Evolutionary conservation across 2,329 filamentous ascomycete species (phyloP).

Genomic region (Cladophialophora yegresii): DNA sequence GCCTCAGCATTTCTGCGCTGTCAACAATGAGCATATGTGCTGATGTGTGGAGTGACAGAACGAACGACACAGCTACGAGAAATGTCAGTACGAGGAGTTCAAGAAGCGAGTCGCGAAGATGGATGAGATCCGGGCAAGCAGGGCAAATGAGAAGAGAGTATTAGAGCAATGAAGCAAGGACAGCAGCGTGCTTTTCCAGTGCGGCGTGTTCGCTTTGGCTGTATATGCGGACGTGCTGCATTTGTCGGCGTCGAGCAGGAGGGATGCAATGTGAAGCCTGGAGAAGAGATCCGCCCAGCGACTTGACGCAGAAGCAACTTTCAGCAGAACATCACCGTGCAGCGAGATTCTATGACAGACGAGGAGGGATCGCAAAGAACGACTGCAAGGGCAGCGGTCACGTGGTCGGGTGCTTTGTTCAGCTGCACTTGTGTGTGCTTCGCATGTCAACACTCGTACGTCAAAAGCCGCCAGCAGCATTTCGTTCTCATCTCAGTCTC

Average conservation of each 20-base stretch:
- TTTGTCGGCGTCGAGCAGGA: background rate
- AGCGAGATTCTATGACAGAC: background rate
- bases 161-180: background rate
- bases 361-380: background rate
- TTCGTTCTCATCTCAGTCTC: background rate
- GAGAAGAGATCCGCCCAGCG: background rate
- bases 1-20: background rate
- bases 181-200: background rate
- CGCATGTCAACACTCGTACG: background rate
- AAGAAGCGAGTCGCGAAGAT: constrained; percentile 98
- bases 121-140: constrained; percentile 87
- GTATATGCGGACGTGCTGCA: constrained; percentile 5
- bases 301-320: background rate
- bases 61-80: constrained; percentile 97
- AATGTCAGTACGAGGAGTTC: constrained; percentile 99
- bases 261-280: background rate
- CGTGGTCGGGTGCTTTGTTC: background rate
- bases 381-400: background rate
- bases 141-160: constrained; percentile 42
- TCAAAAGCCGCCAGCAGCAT: background rate
- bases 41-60: constrained; percentile 58
- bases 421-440: background rate
- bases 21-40: background rate
- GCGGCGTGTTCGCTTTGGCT: background rate
- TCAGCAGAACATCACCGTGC: background rate